Evolutionary conservation across 129 eudicot species (phyloP), one percentile per base, ranked within the genome.

Genomic region (Saussurea involucrata): DNA sequence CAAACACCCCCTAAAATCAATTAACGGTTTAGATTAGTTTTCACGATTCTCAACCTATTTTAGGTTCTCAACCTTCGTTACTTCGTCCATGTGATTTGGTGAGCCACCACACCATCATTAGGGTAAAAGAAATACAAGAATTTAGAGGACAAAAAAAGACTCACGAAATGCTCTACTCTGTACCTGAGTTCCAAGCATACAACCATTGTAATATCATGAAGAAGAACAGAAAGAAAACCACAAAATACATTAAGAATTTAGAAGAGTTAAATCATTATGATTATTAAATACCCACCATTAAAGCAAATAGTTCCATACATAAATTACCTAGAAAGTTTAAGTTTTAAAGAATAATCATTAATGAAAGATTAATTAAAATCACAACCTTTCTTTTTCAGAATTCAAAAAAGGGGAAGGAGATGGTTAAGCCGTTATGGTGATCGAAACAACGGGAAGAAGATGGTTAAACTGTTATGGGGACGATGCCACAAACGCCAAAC

Each of bases 371-470:
- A 46, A 53, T 72, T 68, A 55, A 17, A 72, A 71, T 27, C 42
- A 34, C 24, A 73, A 12, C 69, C 18, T 31, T 46, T 24, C 67
- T 46, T 63, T n/a, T 85, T 85, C 83, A 77, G 81, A 76, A 13
- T 82, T 85, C 57, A 66, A 81, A 85, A 57, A 18, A 6, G 4
- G 69, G 21, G 27, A 24, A n/a, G n/a, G n/a, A n/a, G n/a, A n/a
- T n/a, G n/a, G n/a, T n/a, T n/a, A n/a, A n/a, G n/a, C n/a, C n/a
- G n/a, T n/a, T n/a, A n/a, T n/a, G n/a, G n/a, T n/a, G n/a, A n/a
- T n/a, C n/a, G n/a, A n/a, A n/a, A n/a, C n/a, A n/a, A n/a, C n/a
- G n/a, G n/a, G n/a, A n/a, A n/a, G n/a, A n/a, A n/a, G n/a, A n/a
- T n/a, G n/a, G n/a, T n/a, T n/a, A n/a, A n/a, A n/a, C n/a, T n/a